Evolutionary conservation across 225 moss, liverwort and hornwort species (phyloP).

Genomic region (Straminergon stramineum): DNA sequence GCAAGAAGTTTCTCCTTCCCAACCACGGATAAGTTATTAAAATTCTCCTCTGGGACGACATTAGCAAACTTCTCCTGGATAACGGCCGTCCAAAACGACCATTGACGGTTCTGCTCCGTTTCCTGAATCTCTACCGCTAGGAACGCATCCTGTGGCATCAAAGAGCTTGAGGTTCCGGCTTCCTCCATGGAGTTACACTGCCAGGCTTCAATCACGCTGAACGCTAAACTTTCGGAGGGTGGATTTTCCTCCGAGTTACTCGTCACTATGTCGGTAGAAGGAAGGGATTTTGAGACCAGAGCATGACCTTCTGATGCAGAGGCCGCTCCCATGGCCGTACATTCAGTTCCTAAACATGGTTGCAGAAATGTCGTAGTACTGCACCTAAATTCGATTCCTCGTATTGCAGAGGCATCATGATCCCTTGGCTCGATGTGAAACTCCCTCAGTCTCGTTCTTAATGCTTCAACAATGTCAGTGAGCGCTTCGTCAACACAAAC

Average conservation of each 20-base stretch:
- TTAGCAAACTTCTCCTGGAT: conserved; percentile 20
- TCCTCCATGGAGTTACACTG: not conserved
- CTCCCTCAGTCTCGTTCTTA: not conserved
- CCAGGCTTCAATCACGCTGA: not conserved
- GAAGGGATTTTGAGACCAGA: not conserved
- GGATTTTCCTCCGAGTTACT: not conserved
- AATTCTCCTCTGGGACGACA: not conserved
- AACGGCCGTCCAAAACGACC: conserved; percentile 1
- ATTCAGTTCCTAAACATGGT: not conserved
- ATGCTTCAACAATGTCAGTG: not conserved
- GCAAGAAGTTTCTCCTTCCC: conserved; percentile 36
- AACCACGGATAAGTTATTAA: conserved; percentile 1
- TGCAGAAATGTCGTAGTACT: not conserved
- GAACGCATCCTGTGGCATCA: not conserved
- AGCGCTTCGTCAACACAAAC: not conserved
- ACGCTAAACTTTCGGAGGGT: not conserved
- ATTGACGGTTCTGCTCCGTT: not conserved
- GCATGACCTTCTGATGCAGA: not conserved
- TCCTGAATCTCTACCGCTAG: not conserved
- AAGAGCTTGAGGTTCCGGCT: not conserved
- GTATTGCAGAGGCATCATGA: not conserved
- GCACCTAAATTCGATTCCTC: not conserved
- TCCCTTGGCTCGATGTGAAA: conserved; percentile 7
- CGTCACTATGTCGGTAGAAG: not conserved
- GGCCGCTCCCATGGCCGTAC: not conserved